Base-by-base conservation (phyloP, 768 basidiomycete species). In the Steccherinum ochraceum region DNA sequence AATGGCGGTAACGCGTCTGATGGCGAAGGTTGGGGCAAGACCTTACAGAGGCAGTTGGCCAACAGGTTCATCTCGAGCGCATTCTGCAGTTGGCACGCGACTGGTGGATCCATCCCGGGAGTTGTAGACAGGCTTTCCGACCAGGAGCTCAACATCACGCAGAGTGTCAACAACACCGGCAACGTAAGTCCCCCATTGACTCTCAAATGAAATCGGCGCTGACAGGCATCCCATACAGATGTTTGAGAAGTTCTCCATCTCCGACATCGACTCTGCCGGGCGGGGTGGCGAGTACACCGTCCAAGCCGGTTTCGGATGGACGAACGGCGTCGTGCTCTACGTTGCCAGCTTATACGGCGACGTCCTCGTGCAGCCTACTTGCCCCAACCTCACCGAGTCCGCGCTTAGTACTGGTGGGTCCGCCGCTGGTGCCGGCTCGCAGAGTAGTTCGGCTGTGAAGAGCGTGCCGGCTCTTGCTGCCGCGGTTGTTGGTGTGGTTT, bases 71-170 rank as follows among this genome's bases (percentile, higher is more conserved):
- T 89, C 58, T 72, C 85, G 23, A 86, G 90, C 55, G 81, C 81
- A 1, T 76, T 95, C 54, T 96, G 94, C 67, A 91, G 89, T 57
- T 97, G 94, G 93, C 79, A 83, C 57, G 83, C 89, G 12, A 96
- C 93, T 0, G 94, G 94, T 26, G 94, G 94, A 4, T 83, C 83
- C 3, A 87, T 97, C 41, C 74, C 80, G 0, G 77, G 76, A 13
- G 18, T 92, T 35, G 68, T 94, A 3, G 77, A 86, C 19, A 79
- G 81, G 52, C 73, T 95, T 20, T 79, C 92, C 0, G 74, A 81
- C 56, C 67, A 73, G 13, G 80, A 86, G 64, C 74, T 93, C 50
- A 85, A 87, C 56, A 71, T 86, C 7, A 89, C 83, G 0, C 64
- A 72, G 59, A 87, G 84, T 48, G 58, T 77, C 30, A 75, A 70